Conservation (phyloP, 805 yeast species). For the Kazachstania viticola region DNA sequence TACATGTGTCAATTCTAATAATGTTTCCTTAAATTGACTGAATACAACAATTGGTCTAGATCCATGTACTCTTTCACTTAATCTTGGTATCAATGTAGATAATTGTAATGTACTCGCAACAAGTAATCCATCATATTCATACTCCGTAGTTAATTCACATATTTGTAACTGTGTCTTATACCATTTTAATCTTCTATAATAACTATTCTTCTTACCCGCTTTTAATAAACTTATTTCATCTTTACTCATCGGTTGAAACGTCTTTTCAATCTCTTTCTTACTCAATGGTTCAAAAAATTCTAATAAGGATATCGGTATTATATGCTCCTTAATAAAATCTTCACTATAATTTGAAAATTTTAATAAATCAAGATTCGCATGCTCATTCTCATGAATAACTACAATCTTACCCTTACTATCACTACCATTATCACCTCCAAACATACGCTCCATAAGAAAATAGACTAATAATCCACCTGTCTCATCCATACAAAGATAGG, state of each 20-base stretch:
- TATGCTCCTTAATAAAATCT: conserved; percentile 39
- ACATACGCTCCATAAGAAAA: conserved; percentile 84
- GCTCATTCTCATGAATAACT: conserved; percentile 85
- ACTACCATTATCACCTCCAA: conserved; percentile 28
- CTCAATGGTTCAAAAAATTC: conserved; percentile 73
- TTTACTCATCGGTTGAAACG: conserved; percentile 30
- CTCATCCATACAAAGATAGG: conserved; percentile 80
- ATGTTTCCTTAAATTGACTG: conserved; percentile 66
- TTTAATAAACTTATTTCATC: conserved; percentile 46
- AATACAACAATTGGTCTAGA: conserved; percentile 80
- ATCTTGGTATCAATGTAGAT: conserved; percentile 47
- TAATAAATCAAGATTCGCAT: conserved; percentile 66
- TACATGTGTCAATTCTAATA: conserved; percentile 59
- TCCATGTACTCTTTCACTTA: conserved; percentile 63
- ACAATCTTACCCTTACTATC: conserved; percentile 46
- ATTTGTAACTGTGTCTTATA: conserved; percentile 28
- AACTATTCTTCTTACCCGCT: conserved; percentile 51
- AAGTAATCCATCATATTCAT: conserved; percentile 64
- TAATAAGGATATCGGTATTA: conserved; percentile 61
- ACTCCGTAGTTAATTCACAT: conserved; percentile 37
- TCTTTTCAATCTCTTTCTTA: conserved; percentile 32
- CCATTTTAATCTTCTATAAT: conserved; percentile 52
- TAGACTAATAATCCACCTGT: conserved; percentile 86
- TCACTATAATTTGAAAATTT: conserved; percentile 54
- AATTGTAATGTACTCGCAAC: conserved; percentile 64